Conservation (phyloP, 768 basidiomycete species). For the Hortiboletus campestris region DNA sequence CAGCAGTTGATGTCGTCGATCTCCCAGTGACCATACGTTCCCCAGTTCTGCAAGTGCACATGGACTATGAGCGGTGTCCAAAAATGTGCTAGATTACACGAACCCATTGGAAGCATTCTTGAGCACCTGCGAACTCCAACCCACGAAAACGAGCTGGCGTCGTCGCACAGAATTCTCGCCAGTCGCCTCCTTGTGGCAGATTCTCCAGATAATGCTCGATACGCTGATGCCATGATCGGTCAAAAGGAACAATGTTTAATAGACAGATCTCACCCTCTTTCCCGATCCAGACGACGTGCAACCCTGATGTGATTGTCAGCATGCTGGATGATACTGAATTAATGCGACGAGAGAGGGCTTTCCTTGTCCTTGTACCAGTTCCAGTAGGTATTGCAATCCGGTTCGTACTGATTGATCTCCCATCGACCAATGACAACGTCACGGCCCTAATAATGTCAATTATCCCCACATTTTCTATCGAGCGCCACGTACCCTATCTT, state of each 20-base stretch:
- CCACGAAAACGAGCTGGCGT: slow-evolving; percentile 28
- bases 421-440: slow-evolving; percentile 24
- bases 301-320: slow-evolving; percentile 14
- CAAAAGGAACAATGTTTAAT: background rate
- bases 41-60: background rate
- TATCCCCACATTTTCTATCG: background rate
- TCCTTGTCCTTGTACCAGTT: slow-evolving; percentile 31
- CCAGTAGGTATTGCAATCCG: slow-evolving; percentile 28
- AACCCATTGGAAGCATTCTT: slow-evolving; percentile 19
- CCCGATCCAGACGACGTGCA: slow-evolving; percentile 24
- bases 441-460: slow-evolving; percentile 14
- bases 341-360: background rate
- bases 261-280: slow-evolving; percentile 19
- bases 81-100: background rate
- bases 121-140: slow-evolving; percentile 26
- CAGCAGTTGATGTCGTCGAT: slow-evolving; percentile 18
- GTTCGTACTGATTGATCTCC: slow-evolving; percentile 26
- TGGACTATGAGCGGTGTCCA: background rate
- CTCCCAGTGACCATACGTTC: slow-evolving; percentile 26
- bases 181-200: slow-evolving; percentile 27
- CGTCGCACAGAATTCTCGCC: slow-evolving; percentile 35
- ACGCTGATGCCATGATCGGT: slow-evolving; percentile 17
- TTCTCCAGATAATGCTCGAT: slow-evolving; percentile 31
- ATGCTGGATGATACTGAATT: background rate
- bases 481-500: slow-evolving; percentile 17